Conservation (phyloP, 352 stramenopile genomes). For the Phytopythium aichiense region DNA sequence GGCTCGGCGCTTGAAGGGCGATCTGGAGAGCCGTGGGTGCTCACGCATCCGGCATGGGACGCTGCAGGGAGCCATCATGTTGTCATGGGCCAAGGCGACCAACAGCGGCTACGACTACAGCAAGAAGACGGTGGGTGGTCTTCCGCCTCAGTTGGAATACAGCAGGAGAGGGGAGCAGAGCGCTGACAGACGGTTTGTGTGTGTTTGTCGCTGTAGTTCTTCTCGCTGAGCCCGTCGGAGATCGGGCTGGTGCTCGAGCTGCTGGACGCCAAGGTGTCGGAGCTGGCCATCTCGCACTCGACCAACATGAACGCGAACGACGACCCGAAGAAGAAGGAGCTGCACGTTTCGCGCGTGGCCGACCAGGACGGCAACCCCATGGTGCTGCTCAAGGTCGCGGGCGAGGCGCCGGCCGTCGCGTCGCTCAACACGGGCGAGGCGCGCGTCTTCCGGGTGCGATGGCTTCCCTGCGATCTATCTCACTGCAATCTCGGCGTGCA, state of each 20-base stretch:
- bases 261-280: constrained; percentile 55
- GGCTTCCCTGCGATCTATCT: neutral
- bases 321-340: constrained; percentile 35
- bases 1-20: neutral
- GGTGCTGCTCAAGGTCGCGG: constrained; percentile 54
- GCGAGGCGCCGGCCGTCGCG: constrained; percentile 42
- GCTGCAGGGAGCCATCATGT: constrained; percentile 70
- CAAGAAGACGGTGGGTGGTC: constrained; percentile 60
- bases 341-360: constrained; percentile 40
- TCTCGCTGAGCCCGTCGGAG: constrained; percentile 73
- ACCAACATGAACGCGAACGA: constrained; percentile 71
- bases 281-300: constrained; percentile 71
- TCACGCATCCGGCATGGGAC: constrained; percentile 3
- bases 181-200: constrained; percentile 1
- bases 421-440: constrained; percentile 69
- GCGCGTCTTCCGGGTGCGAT: constrained; percentile 41
- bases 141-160: neutral
- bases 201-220: constrained; percentile 45
- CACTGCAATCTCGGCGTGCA: neutral
- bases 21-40: neutral
- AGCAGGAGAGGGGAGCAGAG: neutral
- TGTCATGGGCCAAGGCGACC: constrained; percentile 74
- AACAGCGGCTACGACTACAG: constrained; percentile 76
- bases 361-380: constrained; percentile 44
- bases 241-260: constrained; percentile 75